These are phyloP conservation scores for Colletotrichum tofieldiae DNA, from an alignment of 2,329 filamentous ascomycete species.

Conservation along the genomic window DNA sequence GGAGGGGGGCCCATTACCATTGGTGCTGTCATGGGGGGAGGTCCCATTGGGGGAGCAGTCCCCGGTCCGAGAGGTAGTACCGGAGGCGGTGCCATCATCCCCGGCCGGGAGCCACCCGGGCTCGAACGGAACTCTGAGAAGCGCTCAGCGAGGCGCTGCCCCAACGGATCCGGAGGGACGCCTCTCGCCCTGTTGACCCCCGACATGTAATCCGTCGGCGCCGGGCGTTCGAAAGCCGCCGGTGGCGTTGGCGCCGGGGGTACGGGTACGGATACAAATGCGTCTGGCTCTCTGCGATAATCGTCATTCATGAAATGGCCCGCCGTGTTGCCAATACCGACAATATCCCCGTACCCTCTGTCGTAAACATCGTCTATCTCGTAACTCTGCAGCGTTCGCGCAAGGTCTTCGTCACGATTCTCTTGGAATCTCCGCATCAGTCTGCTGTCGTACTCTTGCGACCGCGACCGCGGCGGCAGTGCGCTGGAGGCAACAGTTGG, in stretches of 20 bases:
- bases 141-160: constrained; percentile 66
- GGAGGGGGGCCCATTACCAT: constrained; percentile 43
- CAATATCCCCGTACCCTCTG: constrained; percentile 54
- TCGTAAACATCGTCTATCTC: constrained; percentile 55
- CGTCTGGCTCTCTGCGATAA: constrained; percentile 61
- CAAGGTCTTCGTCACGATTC: constrained; percentile 60
- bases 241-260: constrained; percentile 51
- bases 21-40: constrained; percentile 27
- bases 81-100: constrained; percentile 43
- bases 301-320: constrained; percentile 75
- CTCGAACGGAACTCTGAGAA: constrained; percentile 62
- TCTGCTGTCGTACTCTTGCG: constrained; percentile 61
- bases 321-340: constrained; percentile 66
- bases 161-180: constrained; percentile 60
- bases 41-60: constrained; percentile 24
- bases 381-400: constrained; percentile 55
- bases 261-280: constrained; percentile 47
- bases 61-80: constrained; percentile 47
- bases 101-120: constrained; percentile 45
- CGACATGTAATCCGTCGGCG: constrained; percentile 59
- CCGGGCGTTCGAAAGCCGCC: constrained; percentile 54
- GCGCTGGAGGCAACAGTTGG: constrained; percentile 38
- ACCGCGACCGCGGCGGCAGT: constrained; percentile 43
- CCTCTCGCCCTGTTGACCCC: constrained; percentile 62
- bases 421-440: constrained; percentile 64